These are phyloP conservation scores for Trichoderma guizhouense DNA, from an alignment of 2,329 filamentous ascomycete species.

Conservation along the genomic window DNA sequence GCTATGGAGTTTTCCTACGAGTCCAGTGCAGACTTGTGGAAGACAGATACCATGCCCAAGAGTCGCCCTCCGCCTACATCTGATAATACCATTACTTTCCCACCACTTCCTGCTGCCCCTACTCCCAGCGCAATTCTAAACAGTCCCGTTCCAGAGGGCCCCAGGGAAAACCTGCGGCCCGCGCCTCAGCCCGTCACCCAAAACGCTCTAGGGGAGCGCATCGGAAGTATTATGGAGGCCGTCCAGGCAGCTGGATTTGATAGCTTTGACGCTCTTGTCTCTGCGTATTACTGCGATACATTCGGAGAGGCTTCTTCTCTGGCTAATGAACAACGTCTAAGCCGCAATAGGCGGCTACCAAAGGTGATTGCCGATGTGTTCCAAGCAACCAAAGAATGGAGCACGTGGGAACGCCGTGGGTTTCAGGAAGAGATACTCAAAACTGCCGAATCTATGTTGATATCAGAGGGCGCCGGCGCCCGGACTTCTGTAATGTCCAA, in stretches of 20 bases:
- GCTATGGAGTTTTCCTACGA: slow-evolving; percentile 25
- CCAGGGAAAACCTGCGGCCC: not conserved
- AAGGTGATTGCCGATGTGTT: slow-evolving; percentile 25
- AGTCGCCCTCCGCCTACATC: slow-evolving; percentile 13
- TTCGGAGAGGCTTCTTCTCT: slow-evolving; percentile 23
- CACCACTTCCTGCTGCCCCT: not conserved
- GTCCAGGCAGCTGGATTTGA: slow-evolving; percentile 26
- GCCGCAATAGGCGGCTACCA: slow-evolving; percentile 27
- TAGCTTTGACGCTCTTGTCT: slow-evolving; percentile 27
- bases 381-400: slow-evolving; percentile 22
- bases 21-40: slow-evolving; percentile 21
- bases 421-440: slow-evolving; percentile 30
- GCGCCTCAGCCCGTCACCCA: not conserved
- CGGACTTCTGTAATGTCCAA: slow-evolving; percentile 18
- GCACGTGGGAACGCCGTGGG: slow-evolving; percentile 26
- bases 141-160: not conserved
- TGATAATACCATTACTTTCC: slow-evolving; percentile 12
- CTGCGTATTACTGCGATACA: slow-evolving; percentile 27
- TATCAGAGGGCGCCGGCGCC: slow-evolving; percentile 18
- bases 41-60: slow-evolving; percentile 18
- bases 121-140: not conserved
- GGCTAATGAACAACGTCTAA: slow-evolving; percentile 27
- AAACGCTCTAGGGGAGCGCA: slow-evolving; percentile 21
- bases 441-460: slow-evolving; percentile 24
- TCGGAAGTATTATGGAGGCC: slow-evolving; percentile 25